Evolutionary conservation across 2,329 filamentous ascomycete species (phyloP).

Genomic region (Paradendryphiella salina): DNA sequence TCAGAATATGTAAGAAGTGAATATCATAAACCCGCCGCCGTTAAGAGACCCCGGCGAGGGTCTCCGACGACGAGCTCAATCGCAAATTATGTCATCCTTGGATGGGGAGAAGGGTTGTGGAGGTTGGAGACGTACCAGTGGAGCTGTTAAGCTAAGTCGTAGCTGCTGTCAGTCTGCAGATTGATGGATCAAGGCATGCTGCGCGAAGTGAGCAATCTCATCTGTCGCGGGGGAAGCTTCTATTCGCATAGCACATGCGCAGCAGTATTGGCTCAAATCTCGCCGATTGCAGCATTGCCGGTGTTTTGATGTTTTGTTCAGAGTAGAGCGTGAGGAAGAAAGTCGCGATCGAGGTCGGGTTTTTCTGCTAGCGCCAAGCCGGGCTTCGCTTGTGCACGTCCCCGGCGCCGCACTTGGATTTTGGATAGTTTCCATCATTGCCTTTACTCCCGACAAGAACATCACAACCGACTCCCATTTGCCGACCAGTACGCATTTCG

Average conservation of each 20-base stretch:
- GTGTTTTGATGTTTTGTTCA: conserved; percentile 2
- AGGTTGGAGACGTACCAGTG: conserved; percentile 29
- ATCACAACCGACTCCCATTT: conserved; percentile 43
- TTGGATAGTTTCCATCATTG: conserved; percentile 21
- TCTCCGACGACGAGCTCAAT: conserved; percentile 85
- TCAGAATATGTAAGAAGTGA: conserved; percentile 99
- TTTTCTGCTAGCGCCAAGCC: conserved; percentile 18
- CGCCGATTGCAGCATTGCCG: background rate
- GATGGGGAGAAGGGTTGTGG: conserved; percentile 8
- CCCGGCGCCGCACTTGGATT: conserved; percentile 15
- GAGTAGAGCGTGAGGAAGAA: conserved; percentile 5
- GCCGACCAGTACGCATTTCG: conserved; percentile 46
- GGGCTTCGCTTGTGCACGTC: conserved; percentile 15
- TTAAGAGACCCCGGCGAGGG: conserved; percentile 91
- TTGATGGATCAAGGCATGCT: background rate
- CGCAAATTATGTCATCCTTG: conserved; percentile 99
- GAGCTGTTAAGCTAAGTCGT: background rate
- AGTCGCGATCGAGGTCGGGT: conserved; percentile 20
- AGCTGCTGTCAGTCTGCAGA: conserved; percentile 8
- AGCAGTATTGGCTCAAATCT: background rate
- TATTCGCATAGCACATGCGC: background rate
- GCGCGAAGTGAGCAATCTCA: background rate
- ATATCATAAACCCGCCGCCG: conserved; percentile 78
- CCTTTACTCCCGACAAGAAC: conserved; percentile 35
- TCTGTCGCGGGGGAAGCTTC: background rate